A percentile compares a stretch with the other conserved stretches of the same genome.
phyloP scores from a whole-genome alignment of 345 rosid species.

The Dimocarpus longan region DNA sequence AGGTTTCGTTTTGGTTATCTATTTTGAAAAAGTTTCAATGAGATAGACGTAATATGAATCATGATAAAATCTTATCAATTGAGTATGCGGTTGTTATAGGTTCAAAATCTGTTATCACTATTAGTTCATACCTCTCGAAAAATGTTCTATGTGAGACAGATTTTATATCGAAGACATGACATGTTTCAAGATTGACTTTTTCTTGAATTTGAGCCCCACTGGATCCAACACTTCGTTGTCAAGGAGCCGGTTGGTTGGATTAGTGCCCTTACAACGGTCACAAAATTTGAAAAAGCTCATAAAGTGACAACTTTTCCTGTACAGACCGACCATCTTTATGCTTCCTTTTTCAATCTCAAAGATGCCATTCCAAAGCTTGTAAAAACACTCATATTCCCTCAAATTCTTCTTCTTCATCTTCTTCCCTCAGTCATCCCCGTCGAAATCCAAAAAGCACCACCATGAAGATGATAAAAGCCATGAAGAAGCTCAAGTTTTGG shows the following conservation, averaged over 20 bases:
- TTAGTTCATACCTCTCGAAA: not conserved
- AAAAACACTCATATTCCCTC: not conserved
- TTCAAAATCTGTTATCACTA: too few relatives aligned
- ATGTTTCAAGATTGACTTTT: not conserved
- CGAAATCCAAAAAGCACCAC: not conserved
- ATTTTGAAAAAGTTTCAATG: too few relatives aligned
- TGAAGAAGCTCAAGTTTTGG: conserved; percentile 62
- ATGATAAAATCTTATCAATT: too few relatives aligned
- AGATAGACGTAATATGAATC: too few relatives aligned
- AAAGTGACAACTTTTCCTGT: not conserved
- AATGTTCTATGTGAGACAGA: not conserved
- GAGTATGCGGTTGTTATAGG: too few relatives aligned
- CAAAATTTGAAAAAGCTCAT: conserved; percentile 36
- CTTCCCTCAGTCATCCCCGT: not conserved
- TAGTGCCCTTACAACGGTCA: conserved; percentile 44
- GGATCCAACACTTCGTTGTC: not conserved
- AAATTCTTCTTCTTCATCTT: not conserved
- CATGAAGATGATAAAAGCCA: conserved; percentile 56
- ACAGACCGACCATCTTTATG: not conserved
- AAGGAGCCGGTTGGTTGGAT: not conserved
- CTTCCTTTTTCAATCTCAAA: not conserved
- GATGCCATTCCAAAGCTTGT: not conserved
- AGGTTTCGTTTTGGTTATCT: too few relatives aligned
- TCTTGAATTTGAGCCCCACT: not conserved
- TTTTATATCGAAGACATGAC: not conserved